Base-by-base conservation (phyloP, 768 basidiomycete genomes). In the Leccinum boreale region DNA sequence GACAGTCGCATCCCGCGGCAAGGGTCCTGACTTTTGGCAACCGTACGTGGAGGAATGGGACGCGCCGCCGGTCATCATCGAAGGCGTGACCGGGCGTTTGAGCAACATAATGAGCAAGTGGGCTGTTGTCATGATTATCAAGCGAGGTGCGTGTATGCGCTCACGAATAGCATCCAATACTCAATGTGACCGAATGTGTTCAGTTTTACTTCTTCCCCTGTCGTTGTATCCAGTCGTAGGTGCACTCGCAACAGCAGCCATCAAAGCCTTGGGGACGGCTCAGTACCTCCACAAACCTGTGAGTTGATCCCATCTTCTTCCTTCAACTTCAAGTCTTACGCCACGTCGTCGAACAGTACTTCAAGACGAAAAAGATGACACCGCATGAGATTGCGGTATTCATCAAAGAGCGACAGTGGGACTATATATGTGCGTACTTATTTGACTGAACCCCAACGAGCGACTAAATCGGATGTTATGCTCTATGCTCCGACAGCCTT, bases 371-470 rank as follows among this genome's bases (percentile, higher is more conserved):
- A 73, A 83, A 82, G 52, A 94, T 98, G 94, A 80, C 84, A 0
- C 73, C 78, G 6, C 73, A 80, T 23, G 85, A 95, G 65, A 73
- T 82, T 5, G 85, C 85, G 3, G 75, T 87, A 1, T 98, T 92
- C 73, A 81, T 95, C 57, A 90, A 93, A 65, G 94, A 96, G 69
- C 83, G 90, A 14, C 93, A 90, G 66, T 92, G 92, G 90, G 89
- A 92, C 60, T 95, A 96, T 64, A 78, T 87, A 64, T 64, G 91
- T 92, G 63, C 33, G 79, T 69, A 17, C 12, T 53, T 11, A 3
- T 28, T 24, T 55, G 26, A 17, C 3, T 23, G 10, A 23, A n/a
- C 15, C 21, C 14, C 4, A 2, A 51, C 9, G 17, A 7, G 50
- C 1, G 21, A 26, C 24, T 31, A 21, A 39, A 14, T 7, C 0